Conservation (phyloP, 176 grass and related monocot species). For the Urochloa ruziziensis region DNA sequence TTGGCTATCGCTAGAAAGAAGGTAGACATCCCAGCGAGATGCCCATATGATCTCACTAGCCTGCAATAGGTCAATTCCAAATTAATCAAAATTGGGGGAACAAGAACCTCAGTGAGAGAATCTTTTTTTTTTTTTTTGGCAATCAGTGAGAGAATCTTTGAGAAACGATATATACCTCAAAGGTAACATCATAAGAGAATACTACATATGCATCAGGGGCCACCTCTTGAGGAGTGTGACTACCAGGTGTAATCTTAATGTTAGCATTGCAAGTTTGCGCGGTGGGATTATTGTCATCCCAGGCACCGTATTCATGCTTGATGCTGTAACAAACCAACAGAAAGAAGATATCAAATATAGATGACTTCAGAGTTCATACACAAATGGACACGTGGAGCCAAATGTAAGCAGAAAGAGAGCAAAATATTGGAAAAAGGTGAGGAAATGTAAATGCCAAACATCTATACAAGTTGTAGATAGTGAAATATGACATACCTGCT, state of each 20-base stretch:
- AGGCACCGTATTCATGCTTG: conserved; percentile 64
- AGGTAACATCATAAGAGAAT: conserved; percentile 77
- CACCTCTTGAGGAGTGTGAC: conserved; percentile 68
- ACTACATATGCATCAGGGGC: conserved; percentile 53
- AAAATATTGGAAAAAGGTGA: neutral
- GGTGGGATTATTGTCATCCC: conserved; percentile 71
- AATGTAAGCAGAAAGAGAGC: neutral
- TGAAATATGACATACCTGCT: conserved; percentile 53
- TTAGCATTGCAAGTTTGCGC: conserved; percentile 58
- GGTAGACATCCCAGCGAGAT: conserved; percentile 82
- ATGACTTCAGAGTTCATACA: neutral
- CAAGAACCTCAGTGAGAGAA: neutral
- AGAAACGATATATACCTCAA: conserved; percentile 52
- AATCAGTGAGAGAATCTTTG: neutral
- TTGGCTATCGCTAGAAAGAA: conserved; percentile 75
- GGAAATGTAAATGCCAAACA: neutral
- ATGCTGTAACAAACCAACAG: conserved; percentile 45
- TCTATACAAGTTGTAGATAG: neutral
- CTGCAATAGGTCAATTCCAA: conserved; percentile 32
- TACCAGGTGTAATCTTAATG: conserved; percentile 67
- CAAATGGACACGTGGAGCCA: neutral
- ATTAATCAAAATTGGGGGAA: conserved; percentile 11
- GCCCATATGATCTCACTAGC: conserved; percentile 67
- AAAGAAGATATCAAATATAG: conserved; percentile 1
- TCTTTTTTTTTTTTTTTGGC: too few relatives aligned